Conservation (phyloP, 2,329 filamentous ascomycete species). For the Talaromyces sp. region DNA sequence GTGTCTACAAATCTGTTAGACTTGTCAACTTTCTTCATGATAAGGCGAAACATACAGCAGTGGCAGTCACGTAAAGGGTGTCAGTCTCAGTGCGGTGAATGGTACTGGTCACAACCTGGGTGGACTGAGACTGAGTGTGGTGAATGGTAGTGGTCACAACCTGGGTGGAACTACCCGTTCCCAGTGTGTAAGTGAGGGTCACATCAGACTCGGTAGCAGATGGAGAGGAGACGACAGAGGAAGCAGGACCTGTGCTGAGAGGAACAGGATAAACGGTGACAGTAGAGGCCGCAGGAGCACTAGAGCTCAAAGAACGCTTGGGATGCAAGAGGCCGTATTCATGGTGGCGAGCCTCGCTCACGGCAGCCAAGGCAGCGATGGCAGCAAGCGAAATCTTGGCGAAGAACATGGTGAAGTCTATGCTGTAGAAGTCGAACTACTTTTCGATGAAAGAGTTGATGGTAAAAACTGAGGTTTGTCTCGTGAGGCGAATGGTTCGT, state of each 20-base stretch:
- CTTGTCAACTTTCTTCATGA: neutral
- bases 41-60: conserved; percentile 13
- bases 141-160: conserved; percentile 37
- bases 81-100: conserved; percentile 31
- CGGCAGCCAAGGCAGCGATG: conserved; percentile 31
- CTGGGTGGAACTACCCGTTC: conserved; percentile 30
- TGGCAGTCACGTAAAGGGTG: conserved; percentile 15
- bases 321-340: conserved; percentile 22
- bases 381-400: conserved; percentile 33
- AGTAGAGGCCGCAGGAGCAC: neutral
- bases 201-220: conserved; percentile 19
- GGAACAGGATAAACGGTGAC: conserved; percentile 20
- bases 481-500: too few relatives aligned
- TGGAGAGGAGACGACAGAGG: conserved; percentile 10
- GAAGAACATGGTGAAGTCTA: conserved; percentile 31
- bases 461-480: neutral
- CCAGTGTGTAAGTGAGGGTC: conserved; percentile 39
- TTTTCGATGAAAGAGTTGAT: neutral
- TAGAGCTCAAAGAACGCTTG: conserved; percentile 13
- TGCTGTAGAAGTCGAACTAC: neutral
- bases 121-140: too few relatives aligned
- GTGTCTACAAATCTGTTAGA: conserved; percentile 6
- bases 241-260: conserved; percentile 21
- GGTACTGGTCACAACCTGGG: conserved; percentile 35
- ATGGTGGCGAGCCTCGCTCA: conserved; percentile 29